Percentiles rank a stretch among this genome's conserved stretches.
phyloP scores from a whole-genome alignment of 1,284 basidiomycete species.

The Boletus mariae region DNA sequence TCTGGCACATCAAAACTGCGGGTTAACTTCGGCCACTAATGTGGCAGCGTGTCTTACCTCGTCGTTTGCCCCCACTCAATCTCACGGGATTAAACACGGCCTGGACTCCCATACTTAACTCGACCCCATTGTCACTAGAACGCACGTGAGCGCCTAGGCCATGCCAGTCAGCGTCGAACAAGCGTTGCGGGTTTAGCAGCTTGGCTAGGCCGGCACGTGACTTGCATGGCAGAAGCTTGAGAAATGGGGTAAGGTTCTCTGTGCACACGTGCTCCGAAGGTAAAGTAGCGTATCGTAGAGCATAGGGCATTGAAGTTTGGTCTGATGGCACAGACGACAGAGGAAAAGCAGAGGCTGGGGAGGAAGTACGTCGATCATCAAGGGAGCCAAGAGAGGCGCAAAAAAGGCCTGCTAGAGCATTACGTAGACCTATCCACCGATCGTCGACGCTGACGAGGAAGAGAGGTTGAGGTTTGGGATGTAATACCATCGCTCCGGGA shows the following conservation, averaged over 20 bases:
- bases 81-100: slow-evolving; percentile 80
- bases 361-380: slow-evolving; percentile 69
- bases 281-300: slow-evolving; percentile 71
- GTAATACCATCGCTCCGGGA: background rate
- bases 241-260: slow-evolving; percentile 94
- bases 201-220: slow-evolving; percentile 84
- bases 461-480: background rate
- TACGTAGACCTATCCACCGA: slow-evolving; percentile 83
- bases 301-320: slow-evolving; percentile 29
- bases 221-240: slow-evolving; percentile 93
- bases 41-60: slow-evolving; percentile 44
- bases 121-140: slow-evolving; percentile 42
- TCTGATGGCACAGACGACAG: slow-evolving; percentile 13
- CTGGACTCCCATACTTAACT: slow-evolving; percentile 76
- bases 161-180: slow-evolving; percentile 89
- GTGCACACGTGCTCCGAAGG: slow-evolving; percentile 90
- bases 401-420: slow-evolving; percentile 89
- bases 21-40: background rate
- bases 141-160: slow-evolving; percentile 76
- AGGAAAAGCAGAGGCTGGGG: slow-evolving; percentile 52
- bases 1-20: slow-evolving; percentile 40
- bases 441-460: slow-evolving; percentile 53
- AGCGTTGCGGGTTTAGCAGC: slow-evolving; percentile 79
- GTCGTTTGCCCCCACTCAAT: slow-evolving; percentile 42
- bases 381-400: slow-evolving; percentile 86